Evolutionary conservation across 371 early-diverging fungal species (phyloP).

Genomic region (Mucor sp.): DNA sequence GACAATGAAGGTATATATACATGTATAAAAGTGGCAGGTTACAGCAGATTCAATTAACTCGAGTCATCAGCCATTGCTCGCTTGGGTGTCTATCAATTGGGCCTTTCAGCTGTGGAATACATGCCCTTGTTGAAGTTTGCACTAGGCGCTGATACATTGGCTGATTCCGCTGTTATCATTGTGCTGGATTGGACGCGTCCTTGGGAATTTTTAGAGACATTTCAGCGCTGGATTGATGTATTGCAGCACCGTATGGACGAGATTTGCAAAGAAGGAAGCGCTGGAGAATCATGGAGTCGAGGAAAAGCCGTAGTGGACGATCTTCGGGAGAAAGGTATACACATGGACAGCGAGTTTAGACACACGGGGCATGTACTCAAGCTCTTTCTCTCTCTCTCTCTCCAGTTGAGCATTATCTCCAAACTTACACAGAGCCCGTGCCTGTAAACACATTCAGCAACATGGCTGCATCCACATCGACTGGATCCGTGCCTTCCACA

Average conservation of each 20-base stretch:
- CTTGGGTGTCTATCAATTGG: slow-evolving; percentile 83
- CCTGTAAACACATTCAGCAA: slow-evolving; percentile 27
- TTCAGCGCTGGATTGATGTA: slow-evolving; percentile 82
- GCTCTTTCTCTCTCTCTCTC: too few species aligned
- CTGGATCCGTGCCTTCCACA: slow-evolving; percentile 30
- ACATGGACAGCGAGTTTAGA: neutral
- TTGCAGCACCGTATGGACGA: slow-evolving; percentile 66
- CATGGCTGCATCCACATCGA: slow-evolving; percentile 42
- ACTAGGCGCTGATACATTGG: slow-evolving; percentile 66
- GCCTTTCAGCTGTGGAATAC: slow-evolving; percentile 74
- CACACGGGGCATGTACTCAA: too few species aligned
- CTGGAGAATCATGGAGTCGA: slow-evolving; percentile 58
- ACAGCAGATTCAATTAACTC: neutral
- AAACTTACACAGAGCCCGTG: slow-evolving; percentile 60
- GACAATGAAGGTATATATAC: slow-evolving; percentile 69
- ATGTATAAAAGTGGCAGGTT: neutral
- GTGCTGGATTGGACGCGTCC: slow-evolving; percentile 93
- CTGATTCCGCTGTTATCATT: slow-evolving; percentile 72
- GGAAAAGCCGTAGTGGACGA: slow-evolving; percentile 76
- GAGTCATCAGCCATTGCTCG: slow-evolving; percentile 69
- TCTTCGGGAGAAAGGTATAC: slow-evolving; percentile 68
- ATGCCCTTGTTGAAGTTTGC: slow-evolving; percentile 77
- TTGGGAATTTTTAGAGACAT: slow-evolving; percentile 82
- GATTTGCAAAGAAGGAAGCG: slow-evolving; percentile 61
- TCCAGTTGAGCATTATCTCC: slow-evolving; percentile 61